phyloP scores from a whole-genome alignment of 2,329 filamentous ascomycete species.

The Botrytis cinerea region DNA sequence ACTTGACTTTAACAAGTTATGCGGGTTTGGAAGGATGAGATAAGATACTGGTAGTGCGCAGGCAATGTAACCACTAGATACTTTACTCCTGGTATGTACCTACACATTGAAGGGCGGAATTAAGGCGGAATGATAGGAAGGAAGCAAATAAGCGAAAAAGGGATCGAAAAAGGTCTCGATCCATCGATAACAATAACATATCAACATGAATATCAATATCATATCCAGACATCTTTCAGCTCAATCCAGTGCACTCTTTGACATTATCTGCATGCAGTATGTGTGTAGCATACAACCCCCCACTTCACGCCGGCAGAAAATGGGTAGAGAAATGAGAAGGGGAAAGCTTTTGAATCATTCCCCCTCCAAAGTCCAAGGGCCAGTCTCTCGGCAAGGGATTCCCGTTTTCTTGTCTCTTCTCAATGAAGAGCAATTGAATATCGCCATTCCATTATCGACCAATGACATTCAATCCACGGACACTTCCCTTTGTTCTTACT shows the following conservation, averaged over 20 bases:
- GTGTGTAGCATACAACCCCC: neutral
- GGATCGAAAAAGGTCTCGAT: neutral
- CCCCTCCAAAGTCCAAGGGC: neutral
- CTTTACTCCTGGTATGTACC: no score
- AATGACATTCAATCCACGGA: neutral
- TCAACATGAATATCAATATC: neutral
- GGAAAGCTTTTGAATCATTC: neutral
- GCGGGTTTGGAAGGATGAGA: neutral
- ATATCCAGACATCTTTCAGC: neutral
- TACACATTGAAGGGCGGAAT: neutral
- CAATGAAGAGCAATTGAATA: neutral
- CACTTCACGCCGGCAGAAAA: neutral
- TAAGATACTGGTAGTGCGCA: neutral
- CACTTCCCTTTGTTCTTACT: neutral
- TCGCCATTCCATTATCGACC: neutral
- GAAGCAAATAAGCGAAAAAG: constrained; percentile 2
- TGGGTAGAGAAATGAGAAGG: neutral
- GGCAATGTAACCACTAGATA: neutral
- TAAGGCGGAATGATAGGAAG: neutral
- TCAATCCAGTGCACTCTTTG: neutral
- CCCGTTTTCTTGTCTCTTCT: constrained; percentile 4
- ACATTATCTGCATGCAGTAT: neutral
- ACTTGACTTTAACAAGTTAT: neutral
- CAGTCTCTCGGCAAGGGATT: constrained; percentile 9
- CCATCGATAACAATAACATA: neutral